Conservation (phyloP, 495 filamentous ascomycete genomes). For the Coniosporium apollinis region DNA sequence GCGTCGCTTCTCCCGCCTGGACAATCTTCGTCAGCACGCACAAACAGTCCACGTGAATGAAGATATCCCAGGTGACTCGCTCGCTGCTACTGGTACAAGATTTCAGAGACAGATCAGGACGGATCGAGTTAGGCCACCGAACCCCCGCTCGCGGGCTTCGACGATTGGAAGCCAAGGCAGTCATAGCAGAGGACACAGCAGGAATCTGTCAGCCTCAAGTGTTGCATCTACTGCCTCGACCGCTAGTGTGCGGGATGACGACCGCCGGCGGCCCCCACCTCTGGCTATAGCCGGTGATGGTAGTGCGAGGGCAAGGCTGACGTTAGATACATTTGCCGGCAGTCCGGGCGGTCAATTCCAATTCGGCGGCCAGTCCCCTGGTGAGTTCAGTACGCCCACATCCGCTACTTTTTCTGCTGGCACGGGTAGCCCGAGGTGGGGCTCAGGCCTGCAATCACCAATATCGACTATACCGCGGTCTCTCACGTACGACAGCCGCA, state of each 20-base stretch:
- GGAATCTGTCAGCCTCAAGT: slow-evolving; percentile 75
- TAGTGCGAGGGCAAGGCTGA: slow-evolving; percentile 35
- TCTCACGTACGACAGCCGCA: slow-evolving; percentile 51
- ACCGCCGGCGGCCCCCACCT: slow-evolving; percentile 58
- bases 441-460: slow-evolving; percentile 47
- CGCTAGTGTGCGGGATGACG: slow-evolving; percentile 41
- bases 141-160: slow-evolving; percentile 52
- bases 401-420: slow-evolving; percentile 59
- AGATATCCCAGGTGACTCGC: slow-evolving; percentile 82
- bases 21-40: slow-evolving; percentile 92
- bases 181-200: slow-evolving; percentile 56
- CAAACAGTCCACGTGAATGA: slow-evolving; percentile 97
- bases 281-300: slow-evolving; percentile 68
- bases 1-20: slow-evolving; percentile 85
- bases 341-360: slow-evolving; percentile 27
- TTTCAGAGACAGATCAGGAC: slow-evolving; percentile 92
- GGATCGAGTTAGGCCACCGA: slow-evolving; percentile 56
- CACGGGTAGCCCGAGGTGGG: slow-evolving; percentile 55
- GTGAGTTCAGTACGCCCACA: slow-evolving; percentile 59
- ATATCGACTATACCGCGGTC: slow-evolving; percentile 45
- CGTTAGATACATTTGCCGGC: slow-evolving; percentile 45
- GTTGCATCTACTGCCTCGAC: slow-evolving; percentile 60
- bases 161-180: slow-evolving; percentile 52
- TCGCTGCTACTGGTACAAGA: slow-evolving; percentile 82
- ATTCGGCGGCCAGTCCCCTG: slow-evolving; percentile 41